Conservation (phyloP, 805 yeast genomes). For the Ogataea parapolymorpha region DNA sequence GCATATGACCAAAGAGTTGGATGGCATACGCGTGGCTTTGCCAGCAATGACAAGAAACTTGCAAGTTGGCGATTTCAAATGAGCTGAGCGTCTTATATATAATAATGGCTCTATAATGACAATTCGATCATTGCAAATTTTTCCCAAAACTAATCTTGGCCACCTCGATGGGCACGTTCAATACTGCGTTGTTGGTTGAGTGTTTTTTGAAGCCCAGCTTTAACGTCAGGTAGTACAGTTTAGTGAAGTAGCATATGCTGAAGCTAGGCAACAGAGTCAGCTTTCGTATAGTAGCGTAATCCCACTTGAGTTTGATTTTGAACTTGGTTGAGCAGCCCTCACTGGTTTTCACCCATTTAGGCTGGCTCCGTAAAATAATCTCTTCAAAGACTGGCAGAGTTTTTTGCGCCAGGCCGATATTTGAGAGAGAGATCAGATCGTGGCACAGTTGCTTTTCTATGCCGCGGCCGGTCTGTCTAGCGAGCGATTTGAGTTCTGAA, state of each 20-base stretch:
- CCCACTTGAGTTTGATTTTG: conserved; percentile 16
- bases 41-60: conserved; percentile 97
- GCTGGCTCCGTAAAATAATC: conserved; percentile 11
- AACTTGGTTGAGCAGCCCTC: conserved; percentile 13
- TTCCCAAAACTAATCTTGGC: conserved; percentile 13
- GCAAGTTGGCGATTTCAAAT: conserved; percentile 72
- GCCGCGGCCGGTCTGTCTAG: conserved; percentile 21
- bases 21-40: conserved; percentile 90
- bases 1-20: conserved; percentile 81
- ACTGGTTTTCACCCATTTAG: conserved; percentile 16
- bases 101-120: not conserved
- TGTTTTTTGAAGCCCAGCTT: conserved; percentile 17
- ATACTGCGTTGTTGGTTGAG: conserved; percentile 11
- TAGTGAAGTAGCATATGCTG: conserved; percentile 18
- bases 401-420: conserved; percentile 14
- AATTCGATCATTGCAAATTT: not conserved
- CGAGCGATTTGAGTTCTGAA: conserved; percentile 12
- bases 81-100: conserved; percentile 18
- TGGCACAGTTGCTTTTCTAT: conserved; percentile 23
- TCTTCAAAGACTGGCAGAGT: conserved; percentile 19
- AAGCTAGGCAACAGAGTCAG: conserved; percentile 22
- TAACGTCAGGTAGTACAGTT: conserved; percentile 19
- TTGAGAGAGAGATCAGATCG: conserved; percentile 22
- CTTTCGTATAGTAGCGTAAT: conserved; percentile 12
- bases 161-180: conserved; percentile 24